Base-by-base conservation (phyloP, 2,329 filamentous ascomycete genomes). In the Penicillium sp. region DNA sequence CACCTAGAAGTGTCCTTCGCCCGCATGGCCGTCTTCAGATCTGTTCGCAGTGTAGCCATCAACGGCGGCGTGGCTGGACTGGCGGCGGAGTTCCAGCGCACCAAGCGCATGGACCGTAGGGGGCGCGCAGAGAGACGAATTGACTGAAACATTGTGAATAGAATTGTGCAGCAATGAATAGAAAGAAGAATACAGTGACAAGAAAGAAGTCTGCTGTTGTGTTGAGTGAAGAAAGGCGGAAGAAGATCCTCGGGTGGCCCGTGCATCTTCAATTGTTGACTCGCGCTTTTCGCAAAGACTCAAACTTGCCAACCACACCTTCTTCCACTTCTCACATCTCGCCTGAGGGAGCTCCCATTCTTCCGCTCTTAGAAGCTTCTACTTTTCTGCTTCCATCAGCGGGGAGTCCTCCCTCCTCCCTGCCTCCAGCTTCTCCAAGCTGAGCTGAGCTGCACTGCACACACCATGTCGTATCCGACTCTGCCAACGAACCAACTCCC, bases 21-120 rank as follows among this genome's bases (percentile, higher is more conserved):
- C 56, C 70, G 70, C 77, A 80, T 78, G 41, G 78, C 78, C 34
- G 63, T 67, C 62, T 79, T 80, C 37, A 80, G 64, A 61, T 80
- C 78, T 52, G 69, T 60, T 47, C 73, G 72, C 49, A 80, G 63
- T 52, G 72, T 75, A 40, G 67, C 60, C 62, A 79, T 72, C 49
- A 80, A 64, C 9, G 76, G 73, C 49, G 77, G 74, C 49, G 68
- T 47, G 34, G 66, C 55, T 18, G 69, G 63, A 27, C 64, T 60
- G 17, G 64, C 60, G 17, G 72, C 74, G 20, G 75, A 76, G 52
- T 70, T 74, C 68, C 69, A 75, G 59, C 75, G 69, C 29, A 70
- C 61, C 48, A 63, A 58, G 45, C 63, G 62, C 45, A 69, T 45
- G 36, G 58, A 60, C 42, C 63, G 62, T 42, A 69, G 42, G 30